Base-by-base conservation (phyloP, 2,329 filamentous ascomycete species). In the Aureobasidium sp. region DNA sequence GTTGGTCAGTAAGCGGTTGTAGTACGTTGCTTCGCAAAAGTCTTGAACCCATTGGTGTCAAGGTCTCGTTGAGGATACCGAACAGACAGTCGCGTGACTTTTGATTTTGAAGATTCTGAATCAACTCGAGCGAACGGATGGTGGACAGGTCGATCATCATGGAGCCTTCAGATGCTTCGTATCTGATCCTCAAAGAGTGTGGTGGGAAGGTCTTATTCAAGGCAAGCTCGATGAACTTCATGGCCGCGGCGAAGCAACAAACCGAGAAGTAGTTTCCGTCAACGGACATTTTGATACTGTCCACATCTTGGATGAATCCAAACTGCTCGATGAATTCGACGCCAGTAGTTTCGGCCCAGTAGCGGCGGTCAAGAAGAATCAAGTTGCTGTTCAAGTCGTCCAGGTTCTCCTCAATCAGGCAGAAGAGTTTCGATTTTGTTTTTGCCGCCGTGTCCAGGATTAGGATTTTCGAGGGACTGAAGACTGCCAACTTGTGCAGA, bases 141-240 rank as follows among this genome's bases (percentile, higher is more conserved):
- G 92, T 95, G 0, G 90, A 87, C 2, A 94, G 80, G 68, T 96
- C 93, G 66, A 97, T 95, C 83, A 95, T 90, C 92, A 97, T 96
- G 0, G 90, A 89, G 25, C 93, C 89, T 69, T 95, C 89, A 0
- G 90, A 91, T 0, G 91, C 88, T 67, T 93, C 87, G 66, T 95
- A 96, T 64, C 85, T 87, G 68, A 97, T 87, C 3, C 90, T 84
- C 33, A 97, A 81, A 21, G 92, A 92, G 69, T 94, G 87, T n/a
- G 81, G 78, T 3, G 84, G 80, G 69, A 96, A 94, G 0, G 80
- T 83, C 62, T 87, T 79, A 4, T 79, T 79, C 63, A 90, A 79
- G 7, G 84, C 83, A 1, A 87, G 73, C 61, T 95, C 88, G 49
- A 95, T 81, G 70, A 89, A 95, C 67, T 89, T 90, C 70, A 97